Conservation (phyloP, 2,329 filamentous ascomycete species). For the Fusarium sp. region DNA sequence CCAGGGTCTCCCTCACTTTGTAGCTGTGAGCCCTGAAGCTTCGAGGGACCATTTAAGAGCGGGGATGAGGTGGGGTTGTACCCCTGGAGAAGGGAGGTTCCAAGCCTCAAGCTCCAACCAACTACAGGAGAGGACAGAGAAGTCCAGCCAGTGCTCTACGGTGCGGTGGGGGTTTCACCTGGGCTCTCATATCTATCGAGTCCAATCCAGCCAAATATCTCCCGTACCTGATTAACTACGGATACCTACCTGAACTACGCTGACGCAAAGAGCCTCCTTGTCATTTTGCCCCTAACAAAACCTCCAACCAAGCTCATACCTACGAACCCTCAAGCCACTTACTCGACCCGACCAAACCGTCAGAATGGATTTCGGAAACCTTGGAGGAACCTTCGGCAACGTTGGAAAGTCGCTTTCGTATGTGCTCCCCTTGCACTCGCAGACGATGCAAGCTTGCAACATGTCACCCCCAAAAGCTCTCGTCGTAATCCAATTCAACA, state of each 20-base stretch:
- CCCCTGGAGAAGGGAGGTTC: constrained; percentile 42
- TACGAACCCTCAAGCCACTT: constrained; percentile 5
- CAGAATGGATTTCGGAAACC: constrained; percentile 68
- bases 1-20: background rate
- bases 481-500: constrained; percentile 8
- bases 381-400: constrained; percentile 59
- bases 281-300: constrained; percentile 23
- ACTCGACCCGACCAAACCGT: constrained; percentile 13
- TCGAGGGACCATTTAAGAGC: background rate
- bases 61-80: background rate
- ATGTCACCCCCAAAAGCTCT: constrained; percentile 16
- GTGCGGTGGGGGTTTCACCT: background rate
- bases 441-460: constrained; percentile 17
- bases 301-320: constrained; percentile 17
- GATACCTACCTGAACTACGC: constrained; percentile 36
- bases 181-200: constrained; percentile 40
- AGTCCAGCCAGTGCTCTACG: background rate
- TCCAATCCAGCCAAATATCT: background rate
- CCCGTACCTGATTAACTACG: background rate
- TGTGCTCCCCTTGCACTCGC: constrained; percentile 42
- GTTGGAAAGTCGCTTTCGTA: constrained; percentile 60
- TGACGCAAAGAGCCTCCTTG: constrained; percentile 39
- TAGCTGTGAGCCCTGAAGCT: background rate
- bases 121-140: constrained; percentile 5
- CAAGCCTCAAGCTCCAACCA: constrained; percentile 33